Evolutionary conservation across 2,329 filamentous ascomycete genomes (phyloP).

Genomic region (Exophiala viscosa): DNA sequence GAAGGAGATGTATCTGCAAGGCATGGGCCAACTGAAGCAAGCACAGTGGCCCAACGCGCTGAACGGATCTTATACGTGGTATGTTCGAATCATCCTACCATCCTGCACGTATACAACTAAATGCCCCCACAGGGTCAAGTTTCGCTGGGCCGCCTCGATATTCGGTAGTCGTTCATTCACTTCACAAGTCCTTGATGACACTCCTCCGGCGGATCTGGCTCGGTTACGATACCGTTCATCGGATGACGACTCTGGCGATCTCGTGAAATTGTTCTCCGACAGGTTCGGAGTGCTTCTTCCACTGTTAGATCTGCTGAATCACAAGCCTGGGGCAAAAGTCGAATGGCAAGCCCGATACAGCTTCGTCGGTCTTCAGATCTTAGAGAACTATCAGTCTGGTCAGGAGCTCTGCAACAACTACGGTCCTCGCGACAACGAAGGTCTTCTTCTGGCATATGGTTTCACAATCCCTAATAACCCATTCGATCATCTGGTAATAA

Average conservation of each 20-base stretch:
- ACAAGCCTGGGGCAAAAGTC: constrained; percentile 58
- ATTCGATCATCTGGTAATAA: constrained; percentile 43
- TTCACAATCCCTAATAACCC: constrained; percentile 43
- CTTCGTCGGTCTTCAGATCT: constrained; percentile 41
- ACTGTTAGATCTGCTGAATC: constrained; percentile 69
- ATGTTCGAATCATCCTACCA: background rate
- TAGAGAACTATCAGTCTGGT: constrained; percentile 49
- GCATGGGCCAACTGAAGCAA: constrained; percentile 32
- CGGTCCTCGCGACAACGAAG: constrained; percentile 70
- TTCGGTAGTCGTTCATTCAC: constrained; percentile 45
- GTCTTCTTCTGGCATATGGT: constrained; percentile 51
- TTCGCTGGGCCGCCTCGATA: constrained; percentile 45
- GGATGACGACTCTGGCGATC: constrained; percentile 29
- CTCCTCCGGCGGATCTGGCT: constrained; percentile 25
- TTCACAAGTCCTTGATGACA: constrained; percentile 40
- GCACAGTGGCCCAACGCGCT: constrained; percentile 31
- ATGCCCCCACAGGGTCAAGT: constrained; percentile 38
- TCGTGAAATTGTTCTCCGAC: constrained; percentile 45
- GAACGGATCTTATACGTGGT: constrained; percentile 39
- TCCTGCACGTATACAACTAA: constrained; percentile 9
- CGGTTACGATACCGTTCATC: constrained; percentile 27
- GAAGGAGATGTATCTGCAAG: constrained; percentile 38
- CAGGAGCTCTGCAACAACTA: constrained; percentile 66
- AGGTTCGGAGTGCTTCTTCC: constrained; percentile 68
- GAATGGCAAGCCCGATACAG: constrained; percentile 52